These are phyloP conservation scores for Sarocladiaceae sp. DNA, from an alignment of 2,329 filamentous ascomycete species.

Conservation along the genomic window DNA sequence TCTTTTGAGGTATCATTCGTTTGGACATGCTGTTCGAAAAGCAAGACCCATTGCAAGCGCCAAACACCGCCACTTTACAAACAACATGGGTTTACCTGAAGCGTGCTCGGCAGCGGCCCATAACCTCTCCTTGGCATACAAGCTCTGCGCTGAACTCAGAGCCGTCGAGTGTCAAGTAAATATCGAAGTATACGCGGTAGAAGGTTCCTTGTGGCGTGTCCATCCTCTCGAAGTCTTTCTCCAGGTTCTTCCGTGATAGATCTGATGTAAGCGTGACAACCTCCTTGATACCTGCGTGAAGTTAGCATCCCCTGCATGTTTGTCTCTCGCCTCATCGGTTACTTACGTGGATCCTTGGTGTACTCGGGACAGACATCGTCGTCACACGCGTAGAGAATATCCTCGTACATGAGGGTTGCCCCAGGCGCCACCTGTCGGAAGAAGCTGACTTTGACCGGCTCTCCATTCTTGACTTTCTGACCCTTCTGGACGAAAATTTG, in stretches of 20 bases:
- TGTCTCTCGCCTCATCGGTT: background rate
- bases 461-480: conserved; percentile 97
- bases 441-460: conserved; percentile 97
- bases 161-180: conserved; percentile 90
- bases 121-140: conserved; percentile 98
- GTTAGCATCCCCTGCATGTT: background rate
- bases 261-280: conserved; percentile 97
- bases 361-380: conserved; percentile 98
- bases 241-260: conserved; percentile 93
- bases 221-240: conserved; percentile 99
- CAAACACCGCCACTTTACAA: background rate
- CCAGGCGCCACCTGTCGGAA: conserved; percentile 97
- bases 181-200: conserved; percentile 75
- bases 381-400: conserved; percentile 94
- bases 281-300: conserved; percentile 81
- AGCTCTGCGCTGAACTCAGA: conserved; percentile 97
- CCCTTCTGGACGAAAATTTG: conserved; percentile 99
- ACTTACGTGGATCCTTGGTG: conserved; percentile 97
- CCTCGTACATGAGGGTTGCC: conserved; percentile 98
- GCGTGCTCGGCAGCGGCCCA: conserved; percentile 90
- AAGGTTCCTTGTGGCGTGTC: conserved; percentile 96
- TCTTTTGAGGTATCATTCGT: conserved; percentile 5
- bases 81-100: conserved; percentile 54
- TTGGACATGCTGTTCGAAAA: background rate
- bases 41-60: background rate